Evolutionary conservation across 768 basidiomycete genomes (phyloP).

Genomic region (Trametes cinnabarina): DNA sequence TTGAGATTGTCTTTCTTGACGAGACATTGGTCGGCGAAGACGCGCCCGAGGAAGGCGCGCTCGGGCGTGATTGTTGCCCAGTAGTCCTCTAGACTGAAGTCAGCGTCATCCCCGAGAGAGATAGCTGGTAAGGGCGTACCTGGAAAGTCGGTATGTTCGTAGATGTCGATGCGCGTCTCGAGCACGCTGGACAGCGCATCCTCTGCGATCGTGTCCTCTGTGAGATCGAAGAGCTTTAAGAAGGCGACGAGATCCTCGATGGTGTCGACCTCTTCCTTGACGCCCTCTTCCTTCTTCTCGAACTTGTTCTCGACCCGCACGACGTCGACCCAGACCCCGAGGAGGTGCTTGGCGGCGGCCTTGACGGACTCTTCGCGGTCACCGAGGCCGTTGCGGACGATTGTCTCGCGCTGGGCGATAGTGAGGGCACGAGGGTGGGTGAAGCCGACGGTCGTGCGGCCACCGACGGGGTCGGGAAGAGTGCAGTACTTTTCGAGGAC

Average conservation of each 20-base stretch:
- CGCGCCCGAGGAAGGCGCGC: slow-evolving; percentile 76
- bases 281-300: slow-evolving; percentile 41
- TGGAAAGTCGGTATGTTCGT: slow-evolving; percentile 66
- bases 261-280: slow-evolving; percentile 32
- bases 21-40: slow-evolving; percentile 78
- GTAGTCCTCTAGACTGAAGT: slow-evolving; percentile 52
- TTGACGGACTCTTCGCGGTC: slow-evolving; percentile 80
- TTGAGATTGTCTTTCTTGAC: slow-evolving; percentile 54
- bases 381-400: slow-evolving; percentile 79
- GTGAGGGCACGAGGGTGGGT: slow-evolving; percentile 65
- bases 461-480: slow-evolving; percentile 14
- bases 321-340: slow-evolving; percentile 75
- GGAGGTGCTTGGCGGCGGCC: slow-evolving; percentile 65
- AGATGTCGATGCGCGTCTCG: slow-evolving; percentile 57
- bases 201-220: slow-evolving; percentile 59
- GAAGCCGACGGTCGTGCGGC: slow-evolving; percentile 40
- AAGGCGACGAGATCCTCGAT: slow-evolving; percentile 42
- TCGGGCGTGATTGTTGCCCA: slow-evolving; percentile 74
- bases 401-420: slow-evolving; percentile 70
- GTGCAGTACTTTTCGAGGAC: slow-evolving; percentile 50
- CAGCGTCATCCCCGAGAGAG: not conserved
- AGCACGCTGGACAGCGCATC: slow-evolving; percentile 77
- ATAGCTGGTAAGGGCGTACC: slow-evolving; percentile 37
- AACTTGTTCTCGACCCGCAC: slow-evolving; percentile 30
- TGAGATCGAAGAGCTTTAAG: slow-evolving; percentile 58